phyloP scores from a whole-genome alignment of 441 rosid genomes.

The Macaranga tanarius region DNA sequence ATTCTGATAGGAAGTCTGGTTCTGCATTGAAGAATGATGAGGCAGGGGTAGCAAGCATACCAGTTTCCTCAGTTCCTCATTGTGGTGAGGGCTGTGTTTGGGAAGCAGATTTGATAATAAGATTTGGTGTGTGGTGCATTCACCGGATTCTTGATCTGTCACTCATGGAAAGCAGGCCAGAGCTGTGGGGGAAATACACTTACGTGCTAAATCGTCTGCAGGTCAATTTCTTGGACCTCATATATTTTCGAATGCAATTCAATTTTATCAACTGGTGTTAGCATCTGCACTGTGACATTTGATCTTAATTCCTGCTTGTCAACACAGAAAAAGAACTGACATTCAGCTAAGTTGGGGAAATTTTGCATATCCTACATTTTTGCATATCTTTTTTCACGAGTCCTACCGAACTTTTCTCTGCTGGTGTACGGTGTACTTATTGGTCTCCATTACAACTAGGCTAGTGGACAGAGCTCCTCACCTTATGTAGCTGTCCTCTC shows the following conservation, averaged over 20 bases:
- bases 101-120: constrained; percentile 69
- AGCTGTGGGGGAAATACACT: constrained; percentile 98
- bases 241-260: neutral
- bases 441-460: neutral
- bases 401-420: neutral
- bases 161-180: constrained; percentile 96
- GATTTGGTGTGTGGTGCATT: constrained; percentile 99
- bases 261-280: neutral
- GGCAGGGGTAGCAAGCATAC: constrained; percentile 26
- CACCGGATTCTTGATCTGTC: constrained; percentile 89
- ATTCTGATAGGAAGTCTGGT: constrained; percentile 38
- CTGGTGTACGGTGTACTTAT: neutral
- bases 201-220: constrained; percentile 94
- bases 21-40: constrained; percentile 34
- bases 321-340: neutral
- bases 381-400: neutral
- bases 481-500: neutral
- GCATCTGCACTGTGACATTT: neutral
- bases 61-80: constrained; percentile 71
- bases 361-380: neutral
- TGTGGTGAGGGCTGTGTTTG: constrained; percentile 96
- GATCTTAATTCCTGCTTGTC: constrained; percentile 4
- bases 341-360: neutral
- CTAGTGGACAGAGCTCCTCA: neutral
- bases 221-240: constrained; percentile 43